Evolutionary conservation across 2,329 filamentous ascomycete species (phyloP), one percentile per base, ranked within the genome.

Genomic region (Fusarium temperatum): DNA sequence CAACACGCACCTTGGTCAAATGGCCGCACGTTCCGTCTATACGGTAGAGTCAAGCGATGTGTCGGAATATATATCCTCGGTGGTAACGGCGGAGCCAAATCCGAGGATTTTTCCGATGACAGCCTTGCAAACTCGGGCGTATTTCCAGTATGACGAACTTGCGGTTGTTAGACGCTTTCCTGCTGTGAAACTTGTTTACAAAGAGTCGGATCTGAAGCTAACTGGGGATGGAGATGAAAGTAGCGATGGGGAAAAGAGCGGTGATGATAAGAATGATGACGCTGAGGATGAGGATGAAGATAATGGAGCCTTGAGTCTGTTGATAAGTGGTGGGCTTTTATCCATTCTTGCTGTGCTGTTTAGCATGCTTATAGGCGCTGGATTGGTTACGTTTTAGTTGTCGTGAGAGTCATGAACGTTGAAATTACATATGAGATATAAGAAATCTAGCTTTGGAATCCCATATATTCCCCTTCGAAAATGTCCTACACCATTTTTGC

Each of bases 151-250:
- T 3, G 38, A 50, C 4, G 36, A 60, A 2, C 53, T 53, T 15
- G 62, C 15, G 4, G 20, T 74, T 15, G 45, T 17, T 5, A 65
- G 42, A 5, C 17, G n/a, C 2, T 13, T 74, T 14, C 66, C 64
- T 9, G 72, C 61, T 3, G 62, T 78, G 12, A 55, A 60, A 1
- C 44, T 78, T 17, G 47, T 78, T 2, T 63, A 70, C 7, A 62
- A 72, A 17, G 47, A 66, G 7, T 54, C 44, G 3, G 75, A 78
- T 42, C 8, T 59, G 8, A 55, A 54, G 4, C 36, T 41, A 1
- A 32, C 32, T 2, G 51, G 14, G 10, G 45, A 22, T 0, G 28
- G 12, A 28, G 35, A 36, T 36, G 17, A 36, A 6, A 36, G 35
- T 36, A 36, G 1, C 15, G 9, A 36, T 18, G 9, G 35, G 9